Conservation (phyloP, 306 rosid genomes). For the Biancaea sappan region DNA sequence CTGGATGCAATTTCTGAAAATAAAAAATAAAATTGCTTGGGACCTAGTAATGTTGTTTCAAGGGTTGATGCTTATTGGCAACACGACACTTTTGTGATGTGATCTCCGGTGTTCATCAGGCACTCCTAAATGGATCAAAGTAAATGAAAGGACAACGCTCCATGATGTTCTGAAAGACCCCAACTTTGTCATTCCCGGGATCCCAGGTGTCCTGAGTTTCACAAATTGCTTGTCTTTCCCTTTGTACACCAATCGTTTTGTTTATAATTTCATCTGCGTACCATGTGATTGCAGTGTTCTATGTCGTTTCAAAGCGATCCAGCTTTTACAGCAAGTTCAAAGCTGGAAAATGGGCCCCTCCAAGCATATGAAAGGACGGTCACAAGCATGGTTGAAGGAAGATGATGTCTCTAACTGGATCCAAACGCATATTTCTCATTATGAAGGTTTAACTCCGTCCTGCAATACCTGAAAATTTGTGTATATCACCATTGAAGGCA, state of each 20-base stretch:
- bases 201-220: constrained; percentile 68
- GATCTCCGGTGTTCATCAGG: constrained; percentile 40
- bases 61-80: background rate
- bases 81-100: constrained; percentile 15
- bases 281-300: constrained; percentile 68
- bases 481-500: background rate
- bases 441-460: constrained; percentile 16
- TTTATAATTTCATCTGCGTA: constrained; percentile 29
- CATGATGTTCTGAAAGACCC: constrained; percentile 62
- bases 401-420: background rate
- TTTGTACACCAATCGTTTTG: background rate
- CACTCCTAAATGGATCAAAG: constrained; percentile 76
- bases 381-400: constrained; percentile 18
- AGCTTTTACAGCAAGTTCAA: constrained; percentile 78
- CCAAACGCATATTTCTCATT: constrained; percentile 13
- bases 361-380: constrained; percentile 36
- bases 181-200: constrained; percentile 64
- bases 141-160: constrained; percentile 68
- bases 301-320: constrained; percentile 75
- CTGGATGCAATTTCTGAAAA: background rate
- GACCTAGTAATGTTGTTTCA: background rate
- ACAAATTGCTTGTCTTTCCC: background rate
- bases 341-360: constrained; percentile 83
- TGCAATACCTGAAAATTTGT: constrained; percentile 26
- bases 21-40: background rate